phyloP scores from a whole-genome alignment of 345 rosid species.

The Eucalyptus viminalis region DNA sequence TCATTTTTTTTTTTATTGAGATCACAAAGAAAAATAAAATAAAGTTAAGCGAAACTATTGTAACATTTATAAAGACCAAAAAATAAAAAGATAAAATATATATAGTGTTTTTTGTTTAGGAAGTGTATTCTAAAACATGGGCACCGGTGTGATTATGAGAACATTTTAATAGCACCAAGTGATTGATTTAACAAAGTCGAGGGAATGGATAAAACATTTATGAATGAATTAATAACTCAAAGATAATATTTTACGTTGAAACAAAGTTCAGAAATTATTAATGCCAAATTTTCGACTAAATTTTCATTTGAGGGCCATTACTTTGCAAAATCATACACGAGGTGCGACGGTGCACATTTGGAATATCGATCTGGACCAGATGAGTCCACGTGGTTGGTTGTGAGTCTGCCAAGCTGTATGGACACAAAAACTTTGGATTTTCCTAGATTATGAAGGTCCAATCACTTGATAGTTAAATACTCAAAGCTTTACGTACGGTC shows the following conservation, averaged over 20 bases:
- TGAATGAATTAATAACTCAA: fast-evolving
- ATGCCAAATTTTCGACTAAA: fast-evolving
- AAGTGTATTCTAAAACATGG: not conserved
- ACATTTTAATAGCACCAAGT: fast-evolving
- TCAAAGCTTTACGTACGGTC: not conserved
- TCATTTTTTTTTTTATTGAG: not conserved
- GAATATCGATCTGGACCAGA: not conserved
- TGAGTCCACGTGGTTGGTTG: not conserved
- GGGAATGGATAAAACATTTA: not conserved
- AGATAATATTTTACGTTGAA: fast-evolving
- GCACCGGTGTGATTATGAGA: fast-evolving
- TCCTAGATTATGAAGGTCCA: not conserved
- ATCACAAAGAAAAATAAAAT: not conserved
- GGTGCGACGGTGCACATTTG: fast-evolving
- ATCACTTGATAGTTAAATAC: fast-evolving
- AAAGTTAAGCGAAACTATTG: not conserved
- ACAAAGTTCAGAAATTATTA: fast-evolving
- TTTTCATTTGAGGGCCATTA: not conserved
- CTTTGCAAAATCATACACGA: not conserved
- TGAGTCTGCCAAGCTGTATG: not conserved
- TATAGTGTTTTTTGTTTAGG: not conserved
- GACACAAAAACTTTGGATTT: fast-evolving
- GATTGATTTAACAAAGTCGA: not conserved
- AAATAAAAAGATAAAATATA: not conserved
- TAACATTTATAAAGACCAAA: not conserved